Conservation (phyloP, 208 protist species). For the Trypanosoma rangeli region DNA sequence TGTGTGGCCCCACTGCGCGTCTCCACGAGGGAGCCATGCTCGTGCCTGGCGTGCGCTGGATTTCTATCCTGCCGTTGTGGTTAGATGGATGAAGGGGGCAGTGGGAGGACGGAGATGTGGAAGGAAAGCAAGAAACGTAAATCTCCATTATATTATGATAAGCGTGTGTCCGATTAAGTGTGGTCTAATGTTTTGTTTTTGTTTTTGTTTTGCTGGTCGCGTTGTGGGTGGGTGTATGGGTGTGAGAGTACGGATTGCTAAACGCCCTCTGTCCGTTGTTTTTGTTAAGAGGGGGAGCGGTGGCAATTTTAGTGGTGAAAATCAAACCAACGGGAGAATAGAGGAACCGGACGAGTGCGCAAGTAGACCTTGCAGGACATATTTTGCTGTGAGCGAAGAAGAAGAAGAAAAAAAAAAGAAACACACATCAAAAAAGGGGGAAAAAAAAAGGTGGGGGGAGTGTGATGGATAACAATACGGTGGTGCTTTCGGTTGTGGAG, state of each 20-base stretch:
- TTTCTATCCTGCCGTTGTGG: no score
- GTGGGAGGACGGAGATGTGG: not conserved
- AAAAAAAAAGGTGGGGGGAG: not conserved
- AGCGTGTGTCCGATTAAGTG: not conserved
- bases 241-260: no score
- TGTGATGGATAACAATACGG: constrained; percentile 68
- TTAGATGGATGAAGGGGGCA: no score
- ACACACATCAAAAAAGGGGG: not conserved
- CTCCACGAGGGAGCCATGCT: not conserved
- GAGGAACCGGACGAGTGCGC: no score
- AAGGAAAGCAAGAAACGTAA: not conserved
- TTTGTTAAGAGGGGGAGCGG: no score
- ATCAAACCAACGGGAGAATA: no score
- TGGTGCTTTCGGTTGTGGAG: constrained; percentile 68
- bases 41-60: not conserved
- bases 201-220: no score
- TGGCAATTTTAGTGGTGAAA: not conserved
- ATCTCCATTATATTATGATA: not conserved
- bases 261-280: no score
- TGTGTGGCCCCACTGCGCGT: not conserved
- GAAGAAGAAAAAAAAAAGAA: constrained; percentile 8
- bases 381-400: no score
- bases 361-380: no score
- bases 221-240: constrained; percentile 9
- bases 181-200: not conserved